Evolutionary conservation across 2,329 filamentous ascomycete genomes (phyloP), one percentile per base, ranked within the genome.

Genomic region (Pseudocercospora fijiensis): DNA sequence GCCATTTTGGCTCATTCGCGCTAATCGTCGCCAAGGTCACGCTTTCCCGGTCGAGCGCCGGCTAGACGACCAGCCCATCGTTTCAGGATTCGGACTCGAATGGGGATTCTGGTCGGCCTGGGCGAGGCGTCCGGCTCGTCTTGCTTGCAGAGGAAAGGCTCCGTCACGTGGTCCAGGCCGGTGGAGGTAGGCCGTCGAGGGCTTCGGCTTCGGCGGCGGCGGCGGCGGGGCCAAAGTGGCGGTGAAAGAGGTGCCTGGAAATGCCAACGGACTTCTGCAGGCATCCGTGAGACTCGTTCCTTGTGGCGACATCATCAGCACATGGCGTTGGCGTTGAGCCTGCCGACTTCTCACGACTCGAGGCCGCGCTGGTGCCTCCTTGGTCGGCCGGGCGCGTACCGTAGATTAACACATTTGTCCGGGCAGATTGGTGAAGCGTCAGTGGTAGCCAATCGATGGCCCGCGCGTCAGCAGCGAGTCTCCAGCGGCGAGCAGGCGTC

Each of bases 161-260:
- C 53, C 57, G 28, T 66, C 61, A 65, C 62, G 60, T 62, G 65
- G 37, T 20, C 27, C 24, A 20, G 41, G 30, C 57, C 11, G 20
- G 51, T 45, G 52, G 60, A 55, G 56, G 45, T 27, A 57, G 57
- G 47, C 41, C 10, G 18, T 60, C 59, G 61, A 64, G 57, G 45
- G 20, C 37, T 18, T 41, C 2, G 51, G n/a, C n/a, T n/a, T n/a
- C n/a, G n/a, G n/a, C n/a, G n/a, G n/a, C n/a, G n/a, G n/a, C n/a
- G n/a, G n/a, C n/a, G n/a, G 66, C 60, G 70, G 69, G 67, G 70
- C 64, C 62, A 64, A 69, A 70, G 65, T 69, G 70, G 71, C 71
- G 71, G 71, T 73, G 70, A 73, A 62, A 57, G 67, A 62, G 45
- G 65, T 67, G 68, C 70, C 63, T 68, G 67, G 62, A 24, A 61